Evolutionary conservation across 176 grass and related monocot genomes (phyloP).

Genomic region (Triticum timopheevii): DNA sequence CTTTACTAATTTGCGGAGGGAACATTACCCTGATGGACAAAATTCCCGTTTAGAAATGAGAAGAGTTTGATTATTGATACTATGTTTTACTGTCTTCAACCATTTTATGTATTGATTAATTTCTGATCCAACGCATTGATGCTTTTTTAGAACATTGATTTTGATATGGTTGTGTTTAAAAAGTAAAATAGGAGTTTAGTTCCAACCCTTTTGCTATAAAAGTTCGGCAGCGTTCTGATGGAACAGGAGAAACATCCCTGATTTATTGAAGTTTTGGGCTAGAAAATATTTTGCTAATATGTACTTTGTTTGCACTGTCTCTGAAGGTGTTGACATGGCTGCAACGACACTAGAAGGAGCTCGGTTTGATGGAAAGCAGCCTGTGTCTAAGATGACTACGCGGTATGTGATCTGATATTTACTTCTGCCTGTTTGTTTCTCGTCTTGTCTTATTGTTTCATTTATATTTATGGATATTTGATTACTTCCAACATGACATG

Average conservation of each 20-base stretch:
- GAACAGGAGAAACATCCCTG: too few relatives aligned
- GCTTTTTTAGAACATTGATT: background rate
- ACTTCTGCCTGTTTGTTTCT: too few relatives aligned
- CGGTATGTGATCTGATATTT: too few relatives aligned
- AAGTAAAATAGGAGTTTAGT: background rate
- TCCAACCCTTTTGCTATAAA: background rate
- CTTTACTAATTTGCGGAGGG: conserved; percentile 6
- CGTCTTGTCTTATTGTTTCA: background rate
- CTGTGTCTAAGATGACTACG: too few relatives aligned
- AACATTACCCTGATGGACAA: background rate
- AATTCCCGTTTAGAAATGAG: background rate
- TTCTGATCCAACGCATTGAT: background rate
- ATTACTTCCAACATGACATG: conserved; percentile 5
- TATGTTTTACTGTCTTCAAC: background rate
- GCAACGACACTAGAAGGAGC: too few relatives aligned
- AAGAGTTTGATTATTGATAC: background rate
- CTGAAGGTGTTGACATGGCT: too few relatives aligned
- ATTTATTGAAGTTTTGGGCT: too few relatives aligned
- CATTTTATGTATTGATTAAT: background rate
- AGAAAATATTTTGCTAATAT: too few relatives aligned
- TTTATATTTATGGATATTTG: conserved; percentile 32
- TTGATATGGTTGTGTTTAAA: background rate
- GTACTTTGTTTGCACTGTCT: too few relatives aligned
- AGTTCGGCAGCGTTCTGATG: too few relatives aligned
- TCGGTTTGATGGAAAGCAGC: too few relatives aligned